Evolutionary conservation across 805 yeast species (phyloP).

Genomic region (Tetrapisispora nanseiensis): DNA sequence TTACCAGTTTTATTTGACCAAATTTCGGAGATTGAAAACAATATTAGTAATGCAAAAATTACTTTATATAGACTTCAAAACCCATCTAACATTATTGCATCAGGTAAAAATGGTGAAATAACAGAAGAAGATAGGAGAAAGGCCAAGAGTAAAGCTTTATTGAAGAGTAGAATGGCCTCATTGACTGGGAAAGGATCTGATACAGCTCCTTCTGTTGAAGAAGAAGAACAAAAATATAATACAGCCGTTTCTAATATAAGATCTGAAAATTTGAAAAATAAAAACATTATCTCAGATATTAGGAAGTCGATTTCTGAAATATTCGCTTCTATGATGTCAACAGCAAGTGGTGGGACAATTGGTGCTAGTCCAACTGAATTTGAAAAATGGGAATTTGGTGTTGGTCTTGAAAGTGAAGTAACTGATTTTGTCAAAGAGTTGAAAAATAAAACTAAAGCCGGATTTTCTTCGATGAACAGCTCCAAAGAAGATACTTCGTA

Average conservation of each 20-base stretch:
- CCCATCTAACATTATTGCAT: slow-evolving; percentile 66
- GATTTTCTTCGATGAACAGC: not conserved
- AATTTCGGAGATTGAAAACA: slow-evolving; percentile 54
- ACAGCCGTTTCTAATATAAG: slow-evolving; percentile 44
- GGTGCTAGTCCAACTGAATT: slow-evolving; percentile 39
- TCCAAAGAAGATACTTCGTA: slow-evolving; percentile 51
- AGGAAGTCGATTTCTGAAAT: slow-evolving; percentile 60
- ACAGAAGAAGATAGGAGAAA: slow-evolving; percentile 77
- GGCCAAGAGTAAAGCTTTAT: slow-evolving; percentile 66
- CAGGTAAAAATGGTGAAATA: slow-evolving; percentile 79
- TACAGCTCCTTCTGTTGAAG: slow-evolving; percentile 19
- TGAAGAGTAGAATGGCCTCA: slow-evolving; percentile 85
- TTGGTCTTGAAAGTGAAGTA: slow-evolving; percentile 61
- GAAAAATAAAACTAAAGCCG: slow-evolving; percentile 13
- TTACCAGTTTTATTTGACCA: slow-evolving; percentile 62
- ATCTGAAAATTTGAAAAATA: slow-evolving; percentile 45
- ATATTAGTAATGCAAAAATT: slow-evolving; percentile 56
- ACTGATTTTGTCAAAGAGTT: slow-evolving; percentile 50
- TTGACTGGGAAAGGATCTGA: slow-evolving; percentile 39
- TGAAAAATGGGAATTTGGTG: slow-evolving; percentile 72
- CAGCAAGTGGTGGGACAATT: slow-evolving; percentile 18
- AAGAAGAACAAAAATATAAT: slow-evolving; percentile 35
- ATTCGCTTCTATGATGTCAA: slow-evolving; percentile 32
- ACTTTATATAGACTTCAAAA: slow-evolving; percentile 54
- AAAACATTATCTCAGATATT: slow-evolving; percentile 57